Conservation (phyloP, 768 basidiomycete species). For the Nidula microcarpa region DNA sequence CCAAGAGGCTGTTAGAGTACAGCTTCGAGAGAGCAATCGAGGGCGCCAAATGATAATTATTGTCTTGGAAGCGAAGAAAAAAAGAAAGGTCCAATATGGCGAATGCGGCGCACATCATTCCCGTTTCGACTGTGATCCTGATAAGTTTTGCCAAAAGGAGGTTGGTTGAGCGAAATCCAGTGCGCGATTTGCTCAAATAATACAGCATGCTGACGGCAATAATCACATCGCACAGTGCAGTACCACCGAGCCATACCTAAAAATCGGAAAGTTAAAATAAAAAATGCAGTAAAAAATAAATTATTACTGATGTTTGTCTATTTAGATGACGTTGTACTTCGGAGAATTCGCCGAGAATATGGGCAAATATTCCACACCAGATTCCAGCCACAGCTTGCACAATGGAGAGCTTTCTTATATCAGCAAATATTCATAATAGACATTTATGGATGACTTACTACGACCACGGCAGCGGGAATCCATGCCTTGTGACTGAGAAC, state of each 20-base stretch:
- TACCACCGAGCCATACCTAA: constrained; percentile 14
- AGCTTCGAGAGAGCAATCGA: constrained; percentile 16
- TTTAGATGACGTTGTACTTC: background rate
- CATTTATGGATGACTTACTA: background rate
- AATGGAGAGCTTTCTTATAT: constrained; percentile 4
- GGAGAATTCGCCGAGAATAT: constrained; percentile 6
- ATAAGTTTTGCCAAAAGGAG: constrained; percentile 13
- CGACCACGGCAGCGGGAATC: background rate
- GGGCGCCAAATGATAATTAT: constrained; percentile 18
- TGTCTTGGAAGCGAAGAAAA: constrained; percentile 11
- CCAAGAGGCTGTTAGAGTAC: constrained; percentile 19
- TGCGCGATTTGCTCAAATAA: constrained; percentile 13
- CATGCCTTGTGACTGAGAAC: background rate
- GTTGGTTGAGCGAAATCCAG: constrained; percentile 14
- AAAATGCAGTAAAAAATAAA: background rate
- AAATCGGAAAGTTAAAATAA: background rate
- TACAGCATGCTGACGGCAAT: constrained; percentile 16
- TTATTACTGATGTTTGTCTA: constrained; percentile 1
- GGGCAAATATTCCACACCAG: constrained; percentile 5
- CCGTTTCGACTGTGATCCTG: constrained; percentile 16
- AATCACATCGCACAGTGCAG: constrained; percentile 16
- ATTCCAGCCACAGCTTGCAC: constrained; percentile 7
- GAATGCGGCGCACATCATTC: constrained; percentile 13
- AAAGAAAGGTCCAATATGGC: constrained; percentile 15
- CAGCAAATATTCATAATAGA: background rate